Evolutionary conservation across 1,284 basidiomycete species (phyloP).

Genomic region (Naganishia cerealis): DNA sequence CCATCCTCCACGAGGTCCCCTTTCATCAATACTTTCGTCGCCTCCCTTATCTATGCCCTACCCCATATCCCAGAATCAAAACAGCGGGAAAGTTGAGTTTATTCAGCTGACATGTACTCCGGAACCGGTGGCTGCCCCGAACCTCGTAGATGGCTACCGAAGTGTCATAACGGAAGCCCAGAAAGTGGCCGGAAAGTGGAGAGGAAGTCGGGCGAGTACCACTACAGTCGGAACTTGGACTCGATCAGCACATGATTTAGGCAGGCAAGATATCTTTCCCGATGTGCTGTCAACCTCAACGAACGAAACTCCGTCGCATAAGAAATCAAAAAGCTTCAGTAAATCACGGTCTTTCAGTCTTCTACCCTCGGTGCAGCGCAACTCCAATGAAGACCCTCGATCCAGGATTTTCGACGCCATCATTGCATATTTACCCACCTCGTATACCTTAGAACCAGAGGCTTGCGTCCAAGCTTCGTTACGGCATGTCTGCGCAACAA

Average conservation of each 20-base stretch:
- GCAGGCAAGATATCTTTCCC: not conserved
- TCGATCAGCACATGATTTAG: not conserved
- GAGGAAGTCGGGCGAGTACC: not conserved
- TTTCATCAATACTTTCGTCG: not conserved
- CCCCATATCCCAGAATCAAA: not conserved
- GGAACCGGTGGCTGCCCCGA: not conserved
- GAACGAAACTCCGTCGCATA: not conserved
- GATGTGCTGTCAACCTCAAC: not conserved
- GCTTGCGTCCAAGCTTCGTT: slow-evolving; percentile 6
- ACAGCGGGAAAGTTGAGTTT: not conserved
- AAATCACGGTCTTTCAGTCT: slow-evolving; percentile 14
- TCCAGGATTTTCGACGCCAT: slow-evolving; percentile 11
- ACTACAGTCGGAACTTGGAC: not conserved
- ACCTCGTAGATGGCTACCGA: not conserved
- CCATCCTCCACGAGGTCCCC: not conserved
- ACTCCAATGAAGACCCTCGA: not conserved
- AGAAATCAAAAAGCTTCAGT: not conserved
- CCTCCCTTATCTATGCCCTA: not conserved
- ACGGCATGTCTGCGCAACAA: slow-evolving; percentile 2
- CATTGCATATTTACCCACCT: slow-evolving; percentile 8
- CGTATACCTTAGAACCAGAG: not conserved
- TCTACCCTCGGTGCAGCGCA: not conserved
- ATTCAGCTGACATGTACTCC: not conserved
- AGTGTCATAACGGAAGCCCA: slow-evolving; percentile 5
- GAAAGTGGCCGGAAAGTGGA: slow-evolving; percentile 9